These are phyloP conservation scores for Rutstroemia sp. DNA, from an alignment of 2,329 filamentous ascomycete species.

Conservation along the genomic window DNA sequence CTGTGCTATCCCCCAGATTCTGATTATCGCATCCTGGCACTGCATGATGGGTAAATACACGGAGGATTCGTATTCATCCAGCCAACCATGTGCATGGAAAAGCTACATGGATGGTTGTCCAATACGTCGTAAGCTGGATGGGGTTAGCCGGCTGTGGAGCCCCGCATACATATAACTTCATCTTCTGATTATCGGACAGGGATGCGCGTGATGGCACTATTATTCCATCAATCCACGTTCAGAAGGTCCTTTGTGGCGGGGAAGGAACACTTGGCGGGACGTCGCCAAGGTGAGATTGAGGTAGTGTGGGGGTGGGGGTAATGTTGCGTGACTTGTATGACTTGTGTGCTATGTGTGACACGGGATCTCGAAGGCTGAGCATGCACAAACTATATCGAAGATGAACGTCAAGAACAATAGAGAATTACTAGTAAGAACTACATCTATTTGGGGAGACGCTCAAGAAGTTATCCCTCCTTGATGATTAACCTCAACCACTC, in stretches of 20 bases:
- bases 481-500: slow-evolving; percentile 42
- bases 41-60: background rate
- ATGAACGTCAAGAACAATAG: too few species aligned
- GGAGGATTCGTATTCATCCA: background rate
- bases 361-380: too few species aligned
- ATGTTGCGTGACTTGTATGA: too few species aligned
- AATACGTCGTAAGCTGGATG: background rate
- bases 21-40: background rate
- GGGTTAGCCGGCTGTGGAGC: background rate
- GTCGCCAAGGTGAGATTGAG: background rate
- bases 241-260: background rate
- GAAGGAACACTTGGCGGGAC: background rate
- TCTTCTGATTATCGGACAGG: background rate
- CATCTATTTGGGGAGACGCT: too few species aligned
- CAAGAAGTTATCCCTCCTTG: too few species aligned
- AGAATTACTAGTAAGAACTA: too few species aligned
- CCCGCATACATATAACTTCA: background rate
- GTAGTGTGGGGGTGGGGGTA: too few species aligned
- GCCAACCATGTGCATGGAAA: background rate
- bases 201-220: background rate
- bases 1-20: background rate
- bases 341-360: too few species aligned
- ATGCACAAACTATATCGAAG: too few species aligned
- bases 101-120: too few species aligned
- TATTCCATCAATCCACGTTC: background rate